Base-by-base conservation (phyloP, 371 early-diverging fungal species). In the Rhizopus stolonifer region DNA sequence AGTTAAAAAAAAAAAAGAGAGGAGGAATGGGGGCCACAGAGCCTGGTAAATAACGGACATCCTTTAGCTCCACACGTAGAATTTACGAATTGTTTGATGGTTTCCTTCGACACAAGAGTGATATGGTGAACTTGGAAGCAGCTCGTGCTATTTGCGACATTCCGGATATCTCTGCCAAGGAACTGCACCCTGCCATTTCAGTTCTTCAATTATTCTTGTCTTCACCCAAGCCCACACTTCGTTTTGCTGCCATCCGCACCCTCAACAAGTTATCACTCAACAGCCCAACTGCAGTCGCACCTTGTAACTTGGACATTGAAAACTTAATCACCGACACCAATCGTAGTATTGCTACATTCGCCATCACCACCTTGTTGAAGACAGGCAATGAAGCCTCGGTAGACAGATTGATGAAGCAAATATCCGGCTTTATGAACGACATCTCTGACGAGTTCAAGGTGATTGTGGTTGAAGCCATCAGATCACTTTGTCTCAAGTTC, bases 391-490 rank as follows among this genome's bases (percentile, higher is more conserved):
- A 98, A 65, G 90, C 94, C 7, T 90, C 91, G 22, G 96, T 99
- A 11, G 99, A 99, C 67, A 85, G 97, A 17, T 74, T 99, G 57
- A 96, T 99, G 94, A 95, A 96, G 81, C 98, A 96, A 68, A 96
- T 98, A 61, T 83, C 91, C 42, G 88, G 91, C 10, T 96, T 96
- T 62, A 95, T 99, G 94, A 79, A 87, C 34, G 98, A 98, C 60
- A 98, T 99, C 54, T 90, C 95, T 32, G 98, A 97, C 65, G 99
- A 97, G 64, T 98, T 98, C 83, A 96, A 97, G 78, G 88, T 95
- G 32, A 94, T 97, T 60, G 94, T 99, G 3, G 94, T 97, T 15
- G 96, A 97, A 51, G 99, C 99, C 32, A 93, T 98, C 47, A 90
- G 95, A 31, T 88, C 93, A 22, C 79, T 99, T 24, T 91, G 94